These are phyloP conservation scores for Prunus yedoensis DNA, from an alignment of 331 rosid genomes.

Conservation along the genomic window DNA sequence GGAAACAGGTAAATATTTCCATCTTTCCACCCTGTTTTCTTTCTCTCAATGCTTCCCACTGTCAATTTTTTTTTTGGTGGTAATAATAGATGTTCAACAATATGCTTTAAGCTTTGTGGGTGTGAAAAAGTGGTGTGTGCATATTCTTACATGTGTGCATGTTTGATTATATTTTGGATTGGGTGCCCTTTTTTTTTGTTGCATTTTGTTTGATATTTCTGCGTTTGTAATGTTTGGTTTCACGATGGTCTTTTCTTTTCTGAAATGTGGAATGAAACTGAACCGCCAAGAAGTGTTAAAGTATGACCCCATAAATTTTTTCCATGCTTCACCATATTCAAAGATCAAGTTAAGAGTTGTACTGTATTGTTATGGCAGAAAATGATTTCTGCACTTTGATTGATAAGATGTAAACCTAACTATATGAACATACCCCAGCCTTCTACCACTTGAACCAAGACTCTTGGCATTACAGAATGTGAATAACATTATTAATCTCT, in stretches of 20 bases:
- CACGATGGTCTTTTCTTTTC: neutral
- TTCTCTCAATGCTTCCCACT: neutral
- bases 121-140: neutral
- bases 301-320: too few species aligned
- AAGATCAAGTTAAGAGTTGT: neutral
- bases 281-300: neutral
- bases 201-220: neutral
- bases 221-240: neutral
- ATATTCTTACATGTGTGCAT: too few species aligned
- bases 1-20: slow-evolving; percentile 74
- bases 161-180: neutral
- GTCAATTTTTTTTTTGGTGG: neutral
- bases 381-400: neutral
- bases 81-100: neutral
- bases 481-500: too few species aligned
- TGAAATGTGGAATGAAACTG: neutral
- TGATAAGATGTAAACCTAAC: neutral
- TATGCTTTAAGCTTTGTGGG: neutral
- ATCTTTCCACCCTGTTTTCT: neutral
- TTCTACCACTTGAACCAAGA: too few species aligned
- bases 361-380: neutral
- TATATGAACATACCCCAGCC: neutral
- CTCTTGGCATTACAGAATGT: too few species aligned
- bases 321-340: neutral
- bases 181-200: neutral